A percentile compares a stretch with the other conserved stretches of the same genome.
These are phyloP conservation scores for Thielaviopsis cerberus DNA, from an alignment of 2,329 filamentous ascomycete species.

Conservation along the genomic window DNA sequence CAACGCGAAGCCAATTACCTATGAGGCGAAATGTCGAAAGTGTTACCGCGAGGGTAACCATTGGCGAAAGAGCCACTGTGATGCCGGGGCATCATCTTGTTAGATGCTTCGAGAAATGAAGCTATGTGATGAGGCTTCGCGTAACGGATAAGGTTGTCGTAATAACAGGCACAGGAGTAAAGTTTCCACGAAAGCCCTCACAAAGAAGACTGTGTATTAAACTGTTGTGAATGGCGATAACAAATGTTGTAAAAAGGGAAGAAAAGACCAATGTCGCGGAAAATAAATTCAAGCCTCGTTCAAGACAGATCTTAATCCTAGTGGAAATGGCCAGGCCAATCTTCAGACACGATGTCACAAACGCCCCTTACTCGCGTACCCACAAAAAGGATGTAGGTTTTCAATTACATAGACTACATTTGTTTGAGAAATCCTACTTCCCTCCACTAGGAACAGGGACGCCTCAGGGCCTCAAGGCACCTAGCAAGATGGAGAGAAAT, in stretches of 20 bases:
- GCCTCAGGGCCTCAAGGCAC: not conserved
- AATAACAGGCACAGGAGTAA: not conserved
- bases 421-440: not conserved
- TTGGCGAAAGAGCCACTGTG: slow-evolving; percentile 57
- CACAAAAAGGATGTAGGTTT: slow-evolving; percentile 8
- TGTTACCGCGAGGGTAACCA: slow-evolving; percentile 60
- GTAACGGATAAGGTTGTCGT: not conserved
- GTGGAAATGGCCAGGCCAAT: slow-evolving; percentile 1
- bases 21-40: slow-evolving; percentile 77
- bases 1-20: slow-evolving; percentile 34
- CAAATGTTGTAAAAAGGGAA: slow-evolving; percentile 1
- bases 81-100: slow-evolving; percentile 73
- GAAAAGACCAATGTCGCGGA: not conserved
- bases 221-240: not conserved
- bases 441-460: not conserved
- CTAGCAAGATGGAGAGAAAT: not conserved
- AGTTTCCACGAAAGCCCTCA: not conserved
- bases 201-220: not conserved
- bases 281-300: not conserved
- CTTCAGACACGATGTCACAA: slow-evolving; percentile 11
- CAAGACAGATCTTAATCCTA: slow-evolving; percentile 2
- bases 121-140: not conserved
- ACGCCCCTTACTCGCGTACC: slow-evolving; percentile 10
- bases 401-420: not conserved
- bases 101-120: slow-evolving; percentile 14